Percentiles rank a stretch among this genome's conserved stretches.
Evolutionary conservation across 176 grass and related monocot genomes (phyloP).

Genomic region (Triticum turgidum): DNA sequence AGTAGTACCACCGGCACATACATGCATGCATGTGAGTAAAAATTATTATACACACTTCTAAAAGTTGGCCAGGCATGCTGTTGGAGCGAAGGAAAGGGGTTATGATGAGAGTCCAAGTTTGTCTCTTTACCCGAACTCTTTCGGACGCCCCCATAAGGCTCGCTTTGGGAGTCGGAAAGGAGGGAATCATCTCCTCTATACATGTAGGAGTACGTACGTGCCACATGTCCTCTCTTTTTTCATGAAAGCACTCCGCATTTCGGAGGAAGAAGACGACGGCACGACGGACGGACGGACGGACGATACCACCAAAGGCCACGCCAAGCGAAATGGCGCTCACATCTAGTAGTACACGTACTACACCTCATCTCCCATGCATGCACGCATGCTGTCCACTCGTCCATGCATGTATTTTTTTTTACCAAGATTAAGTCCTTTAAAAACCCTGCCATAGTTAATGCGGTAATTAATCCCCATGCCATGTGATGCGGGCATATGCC

Average conservation of each 20-base stretch:
- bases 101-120: not conserved
- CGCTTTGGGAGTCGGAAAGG: not conserved
- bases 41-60: not conserved
- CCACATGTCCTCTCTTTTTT: too few relatives aligned
- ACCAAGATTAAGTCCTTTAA: not conserved
- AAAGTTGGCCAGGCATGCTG: not conserved
- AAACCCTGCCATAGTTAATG: not conserved
- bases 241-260: not conserved
- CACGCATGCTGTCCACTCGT: too few relatives aligned
- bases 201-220: not conserved
- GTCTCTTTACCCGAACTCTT: not conserved
- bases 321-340: too few relatives aligned
- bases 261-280: not conserved
- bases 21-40: not conserved
- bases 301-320: too few relatives aligned
- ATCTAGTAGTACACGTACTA: too few relatives aligned
- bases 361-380: too few relatives aligned
- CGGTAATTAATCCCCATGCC: slow-evolving; percentile 8
- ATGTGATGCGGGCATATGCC: not conserved
- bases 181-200: not conserved
- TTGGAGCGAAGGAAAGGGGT: not conserved
- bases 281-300: too few relatives aligned
- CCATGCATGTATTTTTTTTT: too few relatives aligned
- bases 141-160: not conserved
- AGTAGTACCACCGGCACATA: too few relatives aligned